Conservation (phyloP, 2,329 filamentous ascomycete genomes). For the Aspergillus neoniger region DNA sequence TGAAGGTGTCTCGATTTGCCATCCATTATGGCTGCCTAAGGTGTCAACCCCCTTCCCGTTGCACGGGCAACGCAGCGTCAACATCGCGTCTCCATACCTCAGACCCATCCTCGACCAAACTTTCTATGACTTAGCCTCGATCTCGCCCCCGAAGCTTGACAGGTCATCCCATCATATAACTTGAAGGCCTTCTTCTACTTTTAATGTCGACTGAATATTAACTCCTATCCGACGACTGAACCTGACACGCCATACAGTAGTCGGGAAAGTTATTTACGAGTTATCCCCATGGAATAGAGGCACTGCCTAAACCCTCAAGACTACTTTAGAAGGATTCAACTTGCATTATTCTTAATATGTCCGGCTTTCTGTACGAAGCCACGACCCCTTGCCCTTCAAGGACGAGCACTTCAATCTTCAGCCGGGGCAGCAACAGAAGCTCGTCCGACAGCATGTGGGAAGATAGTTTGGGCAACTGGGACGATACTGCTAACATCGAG, state of each 20-base stretch:
- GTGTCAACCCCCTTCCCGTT: conserved; percentile 10
- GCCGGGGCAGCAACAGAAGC: conserved; percentile 20
- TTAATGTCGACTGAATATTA: not conserved
- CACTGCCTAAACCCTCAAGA: not conserved
- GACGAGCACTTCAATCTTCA: conserved; percentile 22
- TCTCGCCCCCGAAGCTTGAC: not conserved
- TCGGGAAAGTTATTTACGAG: not conserved
- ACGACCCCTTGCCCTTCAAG: conserved; percentile 39
- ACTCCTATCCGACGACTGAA: not conserved
- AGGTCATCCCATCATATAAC: not conserved
- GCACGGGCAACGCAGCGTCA: conserved; percentile 25
- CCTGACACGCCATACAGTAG: not conserved
- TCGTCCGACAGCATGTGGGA: conserved; percentile 30
- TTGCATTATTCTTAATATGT: conserved; percentile 16
- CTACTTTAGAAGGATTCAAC: not conserved
- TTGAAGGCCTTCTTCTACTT: not conserved
- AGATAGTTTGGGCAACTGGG: conserved; percentile 27
- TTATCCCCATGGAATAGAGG: not conserved
- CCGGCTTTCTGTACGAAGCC: conserved; percentile 27
- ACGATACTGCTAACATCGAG: conserved; percentile 43
- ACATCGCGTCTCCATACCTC: conserved; percentile 23
- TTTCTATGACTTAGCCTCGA: not conserved
- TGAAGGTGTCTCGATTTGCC: no score
- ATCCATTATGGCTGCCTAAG: conserved; percentile 12
- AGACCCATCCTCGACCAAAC: conserved; percentile 2